These are phyloP conservation scores for Cryphonectria nitschkei DNA, from an alignment of 2,329 filamentous ascomycete species.

Conservation along the genomic window DNA sequence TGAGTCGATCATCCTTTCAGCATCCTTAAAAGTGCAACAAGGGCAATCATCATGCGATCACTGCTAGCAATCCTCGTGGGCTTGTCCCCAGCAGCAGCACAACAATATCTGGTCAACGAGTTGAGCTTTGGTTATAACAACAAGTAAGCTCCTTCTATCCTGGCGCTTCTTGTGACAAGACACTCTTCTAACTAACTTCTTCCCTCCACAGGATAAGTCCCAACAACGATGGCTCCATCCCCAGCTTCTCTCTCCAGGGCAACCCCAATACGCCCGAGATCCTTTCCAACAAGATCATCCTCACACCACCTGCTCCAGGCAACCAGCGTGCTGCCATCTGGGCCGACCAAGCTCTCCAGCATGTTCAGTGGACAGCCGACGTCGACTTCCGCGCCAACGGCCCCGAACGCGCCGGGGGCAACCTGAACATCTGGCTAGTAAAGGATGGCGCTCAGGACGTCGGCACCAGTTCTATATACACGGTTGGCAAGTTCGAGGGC, in stretches of 20 bases:
- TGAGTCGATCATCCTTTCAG: neutral
- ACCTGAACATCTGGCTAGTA: slow-evolving; percentile 91
- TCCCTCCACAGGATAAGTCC: slow-evolving; percentile 62
- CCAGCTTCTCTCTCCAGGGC: slow-evolving; percentile 59
- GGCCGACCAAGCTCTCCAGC: slow-evolving; percentile 66
- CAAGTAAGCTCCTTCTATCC: slow-evolving; percentile 48
- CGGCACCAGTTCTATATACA: slow-evolving; percentile 80
- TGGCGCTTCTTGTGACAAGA: neutral
- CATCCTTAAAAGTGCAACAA: neutral
- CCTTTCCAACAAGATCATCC: slow-evolving; percentile 87
- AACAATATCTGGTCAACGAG: slow-evolving; percentile 68
- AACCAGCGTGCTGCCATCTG: slow-evolving; percentile 84
- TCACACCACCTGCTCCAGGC: slow-evolving; percentile 87
- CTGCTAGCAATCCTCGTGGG: slow-evolving; percentile 45
- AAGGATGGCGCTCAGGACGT: slow-evolving; percentile 68
- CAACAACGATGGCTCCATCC: slow-evolving; percentile 55
- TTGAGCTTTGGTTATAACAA: slow-evolving; percentile 77
- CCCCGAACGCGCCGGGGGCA: slow-evolving; percentile 82
- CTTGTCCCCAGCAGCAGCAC: slow-evolving; percentile 59
- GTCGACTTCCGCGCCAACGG: slow-evolving; percentile 88
- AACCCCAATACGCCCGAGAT: slow-evolving; percentile 61
- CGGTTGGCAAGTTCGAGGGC: slow-evolving; percentile 84
- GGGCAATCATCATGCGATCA: slow-evolving; percentile 48
- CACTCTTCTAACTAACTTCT: neutral
- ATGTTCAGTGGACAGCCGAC: slow-evolving; percentile 78